These are phyloP conservation scores for Metschnikowia peoriensis DNA, from an alignment of 805 yeast species.

Conservation along the genomic window DNA sequence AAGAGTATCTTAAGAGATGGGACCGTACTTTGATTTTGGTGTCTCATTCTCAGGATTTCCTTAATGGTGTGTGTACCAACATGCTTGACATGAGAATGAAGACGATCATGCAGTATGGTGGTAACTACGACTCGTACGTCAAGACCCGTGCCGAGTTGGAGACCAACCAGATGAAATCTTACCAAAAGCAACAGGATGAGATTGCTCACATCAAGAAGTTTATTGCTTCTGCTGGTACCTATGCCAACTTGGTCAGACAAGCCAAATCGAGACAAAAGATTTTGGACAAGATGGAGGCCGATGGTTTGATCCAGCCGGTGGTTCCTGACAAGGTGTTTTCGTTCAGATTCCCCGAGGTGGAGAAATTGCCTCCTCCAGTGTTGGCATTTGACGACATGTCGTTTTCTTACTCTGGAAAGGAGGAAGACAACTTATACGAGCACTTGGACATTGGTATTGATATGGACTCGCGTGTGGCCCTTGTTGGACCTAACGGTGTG, in stretches of 20 bases:
- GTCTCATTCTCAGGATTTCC: conserved; percentile 98
- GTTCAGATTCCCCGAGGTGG: conserved; percentile 92
- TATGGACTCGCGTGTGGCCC: conserved; percentile 98
- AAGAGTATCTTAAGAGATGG: conserved; percentile 92
- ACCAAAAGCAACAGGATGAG: conserved; percentile 97
- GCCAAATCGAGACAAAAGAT: conserved; percentile 99
- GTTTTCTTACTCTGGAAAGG: conserved; percentile 81
- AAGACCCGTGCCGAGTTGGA: conserved; percentile 94
- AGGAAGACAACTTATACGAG: conserved; percentile 86
- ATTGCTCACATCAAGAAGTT: conserved; percentile 97
- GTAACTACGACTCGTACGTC: conserved; percentile 96
- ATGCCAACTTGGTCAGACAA: conserved; percentile 96
- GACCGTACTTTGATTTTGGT: conserved; percentile 92
- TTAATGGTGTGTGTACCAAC: conserved; percentile 96
- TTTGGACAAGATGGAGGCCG: conserved; percentile 99
- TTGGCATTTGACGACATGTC: conserved; percentile 93
- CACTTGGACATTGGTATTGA: conserved; percentile 95
- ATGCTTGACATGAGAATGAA: conserved; percentile 97
- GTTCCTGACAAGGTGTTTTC: conserved; percentile 90
- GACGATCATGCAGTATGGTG: conserved; percentile 78
- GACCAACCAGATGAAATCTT: conserved; percentile 97
- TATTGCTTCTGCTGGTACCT: conserved; percentile 99
- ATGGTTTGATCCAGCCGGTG: conserved; percentile 92
- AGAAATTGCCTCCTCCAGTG: conserved; percentile 98
- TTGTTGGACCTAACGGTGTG: conserved; percentile 98